Evolutionary conservation across 1,284 basidiomycete genomes (phyloP), one percentile per base, ranked within the genome.

Genomic region (Irpex sp.): DNA sequence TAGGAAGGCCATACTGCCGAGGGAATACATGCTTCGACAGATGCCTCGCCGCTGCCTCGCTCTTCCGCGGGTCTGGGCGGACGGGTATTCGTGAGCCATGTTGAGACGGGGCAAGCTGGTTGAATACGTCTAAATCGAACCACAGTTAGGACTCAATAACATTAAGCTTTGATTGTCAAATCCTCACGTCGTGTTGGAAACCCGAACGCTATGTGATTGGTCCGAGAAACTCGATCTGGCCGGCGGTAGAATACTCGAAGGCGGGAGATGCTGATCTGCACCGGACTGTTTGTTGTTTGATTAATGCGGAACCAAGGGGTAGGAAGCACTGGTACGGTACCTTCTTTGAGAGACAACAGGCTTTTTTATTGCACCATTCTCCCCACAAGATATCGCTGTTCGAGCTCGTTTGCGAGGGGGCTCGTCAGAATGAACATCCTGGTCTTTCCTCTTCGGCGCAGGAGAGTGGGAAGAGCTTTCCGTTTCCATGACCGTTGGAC

Each of bases 11-110:
- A 75, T 93, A 96, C 74, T 96, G 94, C 42, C 90, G 86, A 6
- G 96, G 92, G 76, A 97, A 97, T 0, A 98, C 84, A 78, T 97
- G 95, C 82, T 96, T 97, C 24, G 92, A 86, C 1, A 96, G 80
- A 75, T 92, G 92, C 24, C 94, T 87, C 1, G 88, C 87, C 82
- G 84, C 74, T 88, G 86, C 69, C 82, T 77, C 62, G 18, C 38
- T 11, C 38, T 64, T 32, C 32, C 62, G 10, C n/a, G 38, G 27
- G 20, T 64, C 32, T 11, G 62, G 62, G 10, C 62, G 27, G 10
- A 13, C 9, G 24, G 13, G 62, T 6, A 43, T 15, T 11, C 27
- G 38, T 6, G 6, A 4, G 86, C 0, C 86, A 84, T 0, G 87
- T 85, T 59, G 83, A 66, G 27, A 18, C 5, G 45, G 49, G 22